Evolutionary conservation across 176 grass and related monocot species (phyloP), one percentile per base, ranked within the genome.

Genomic region (Cymbopogon citratus): DNA sequence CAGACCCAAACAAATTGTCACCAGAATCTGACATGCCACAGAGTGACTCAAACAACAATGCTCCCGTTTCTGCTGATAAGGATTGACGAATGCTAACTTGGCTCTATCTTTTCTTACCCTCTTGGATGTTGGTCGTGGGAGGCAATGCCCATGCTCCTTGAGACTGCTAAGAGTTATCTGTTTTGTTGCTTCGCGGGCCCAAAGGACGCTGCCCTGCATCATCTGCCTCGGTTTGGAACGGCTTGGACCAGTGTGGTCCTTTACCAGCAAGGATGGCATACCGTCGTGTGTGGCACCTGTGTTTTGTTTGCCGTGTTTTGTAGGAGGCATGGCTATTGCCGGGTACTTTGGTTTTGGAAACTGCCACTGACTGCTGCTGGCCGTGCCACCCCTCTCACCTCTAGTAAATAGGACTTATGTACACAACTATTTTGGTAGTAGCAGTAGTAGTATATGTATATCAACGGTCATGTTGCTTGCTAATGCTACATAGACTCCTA

Each of bases 51-150:
- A 80, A 86, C 48, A 75, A 25, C 75, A 78, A 9, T 15, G 43
- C 23, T 60, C 51, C 38, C 3, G 83, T 82, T 67, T 23, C 80
- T 3, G 77, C 73, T 12, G 77, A 83, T 71, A 83, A 90, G 71
- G 85, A 94, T 38, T 77, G 71, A 82, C 90, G 83, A 88, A 81
- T 72, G 65, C 83, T 82, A 81, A 81, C 80, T 57, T 34, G 18
- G 33, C 41, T 39, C 33, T 76, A 56, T 28, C 76, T 75, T 81
- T 62, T 69, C 6, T 44, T 59, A 41, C 24, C 12, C 48, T 26
- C 76, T 21, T 76, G 80, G 80, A 74, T 75, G 81, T 25, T 60
- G 63, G 66, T 26, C 73, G 75, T 89, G 91, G 81, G 70, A 80
- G 68, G 59, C 81, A 80, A 62, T 80, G 87, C 81, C 75, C 69